Evolutionary conservation across 2,329 filamentous ascomycete genomes (phyloP), one percentile per base, ranked within the genome.

Genomic region (Malbranchea cinnamomea): DNA sequence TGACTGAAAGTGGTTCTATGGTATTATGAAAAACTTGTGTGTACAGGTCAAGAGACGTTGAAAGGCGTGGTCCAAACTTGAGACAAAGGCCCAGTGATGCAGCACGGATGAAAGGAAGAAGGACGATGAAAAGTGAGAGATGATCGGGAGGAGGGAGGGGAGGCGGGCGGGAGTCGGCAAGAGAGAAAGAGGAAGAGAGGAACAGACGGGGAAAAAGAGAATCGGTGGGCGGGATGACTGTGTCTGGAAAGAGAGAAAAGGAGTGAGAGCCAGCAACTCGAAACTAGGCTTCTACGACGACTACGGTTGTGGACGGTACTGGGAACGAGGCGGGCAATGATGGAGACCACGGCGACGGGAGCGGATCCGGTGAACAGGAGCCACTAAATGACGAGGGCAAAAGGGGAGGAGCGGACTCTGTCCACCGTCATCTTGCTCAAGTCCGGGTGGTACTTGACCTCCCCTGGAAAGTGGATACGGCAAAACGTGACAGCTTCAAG

Each of bases 351-450:
- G 45, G 37, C 46, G 46, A 52, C 48, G 49, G 47, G 47, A 50
- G 49, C 47, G 42, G 49, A 49, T 43, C 53, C 48, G 43, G 47
- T 41, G 40, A 37, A 43, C 46, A 46, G 49, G 48, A 42, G 45
- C 40, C 40, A 28, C 40, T 46, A 47, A 42, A 41, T 33, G 35
- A 43, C 20, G 20, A 8, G 20, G 10, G 20, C 20, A 22, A 23
- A 23, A 13, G 4, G 13, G 7, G 13, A 23, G 13, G 13, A 23
- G 22, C 22, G 22, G 22, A 13, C 22, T 22, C 10, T 8, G 20
- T 10, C 20, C 20, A 8, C 20, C 20, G 20, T 10, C 22, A n/a
- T 7, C 6, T 22, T 22, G 8, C 8, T 22, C 6, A n/a, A 11
- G 11, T 23, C 22, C 8, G 22, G 4, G 11, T 23, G 4, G 33